These are phyloP conservation scores for Ceratocystis colombiana DNA, from an alignment of 2,329 filamentous ascomycete genomes.

Conservation along the genomic window DNA sequence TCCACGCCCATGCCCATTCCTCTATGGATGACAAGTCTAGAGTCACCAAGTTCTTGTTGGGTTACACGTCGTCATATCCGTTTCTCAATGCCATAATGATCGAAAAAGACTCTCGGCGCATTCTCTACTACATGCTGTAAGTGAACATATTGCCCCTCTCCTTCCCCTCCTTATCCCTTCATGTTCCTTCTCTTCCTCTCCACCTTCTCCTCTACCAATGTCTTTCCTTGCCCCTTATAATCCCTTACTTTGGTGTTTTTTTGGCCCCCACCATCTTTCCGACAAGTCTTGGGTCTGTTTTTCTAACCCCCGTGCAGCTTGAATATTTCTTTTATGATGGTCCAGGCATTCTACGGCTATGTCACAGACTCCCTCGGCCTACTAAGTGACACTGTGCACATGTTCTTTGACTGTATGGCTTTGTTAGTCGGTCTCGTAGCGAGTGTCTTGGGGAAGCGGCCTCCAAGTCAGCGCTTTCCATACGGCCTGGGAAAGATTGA, in stretches of 20 bases:
- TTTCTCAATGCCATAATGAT: slow-evolving; percentile 75
- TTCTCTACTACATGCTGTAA: slow-evolving; percentile 94
- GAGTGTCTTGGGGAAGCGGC: slow-evolving; percentile 94
- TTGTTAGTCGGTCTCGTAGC: slow-evolving; percentile 83
- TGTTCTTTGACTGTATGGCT: slow-evolving; percentile 97
- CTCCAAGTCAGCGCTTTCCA: slow-evolving; percentile 75
- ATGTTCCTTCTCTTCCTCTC: not conserved
- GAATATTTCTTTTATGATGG: slow-evolving; percentile 88
- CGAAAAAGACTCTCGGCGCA: slow-evolving; percentile 85
- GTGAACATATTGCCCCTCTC: slow-evolving; percentile 31
- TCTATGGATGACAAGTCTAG: slow-evolving; percentile 39
- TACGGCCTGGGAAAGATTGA: slow-evolving; percentile 97
- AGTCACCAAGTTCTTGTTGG: slow-evolving; percentile 64
- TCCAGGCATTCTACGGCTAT: slow-evolving; percentile 91
- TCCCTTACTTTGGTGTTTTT: not conserved
- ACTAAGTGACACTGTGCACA: slow-evolving; percentile 96
- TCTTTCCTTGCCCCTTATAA: slow-evolving; percentile 2
- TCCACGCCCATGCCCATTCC: slow-evolving; percentile 29
- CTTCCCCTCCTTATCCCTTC: not conserved
- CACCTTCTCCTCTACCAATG: not conserved
- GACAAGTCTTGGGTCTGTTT: not conserved
- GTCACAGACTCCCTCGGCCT: slow-evolving; percentile 85
- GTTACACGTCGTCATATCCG: slow-evolving; percentile 58
- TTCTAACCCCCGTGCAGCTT: slow-evolving; percentile 44
- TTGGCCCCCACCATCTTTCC: not conserved